Evolutionary conservation across 1,284 basidiomycete genomes (phyloP).

Genomic region (Pholiota adiposa): DNA sequence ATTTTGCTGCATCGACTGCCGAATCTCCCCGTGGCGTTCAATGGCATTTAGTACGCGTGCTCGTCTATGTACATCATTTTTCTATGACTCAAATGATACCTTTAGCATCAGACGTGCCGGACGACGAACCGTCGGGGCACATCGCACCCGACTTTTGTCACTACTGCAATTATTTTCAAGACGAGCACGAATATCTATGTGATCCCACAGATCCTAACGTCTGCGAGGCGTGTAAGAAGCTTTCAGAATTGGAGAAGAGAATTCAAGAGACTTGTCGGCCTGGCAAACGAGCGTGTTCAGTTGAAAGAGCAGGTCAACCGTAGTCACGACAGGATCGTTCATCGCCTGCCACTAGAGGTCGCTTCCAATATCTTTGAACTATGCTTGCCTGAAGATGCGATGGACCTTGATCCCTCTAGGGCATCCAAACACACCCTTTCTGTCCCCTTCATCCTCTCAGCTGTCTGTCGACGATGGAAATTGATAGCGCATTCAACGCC

Average conservation of each 20-base stretch:
- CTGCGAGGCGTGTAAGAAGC: not conserved
- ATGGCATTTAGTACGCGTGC: no score
- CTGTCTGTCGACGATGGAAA: not conserved
- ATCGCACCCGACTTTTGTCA: not conserved
- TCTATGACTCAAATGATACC: no score
- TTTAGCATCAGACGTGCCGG: no score
- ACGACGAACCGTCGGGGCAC: no score
- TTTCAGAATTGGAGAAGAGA: not conserved
- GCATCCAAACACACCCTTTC: not conserved
- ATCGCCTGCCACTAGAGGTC: not conserved
- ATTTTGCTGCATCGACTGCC: no score
- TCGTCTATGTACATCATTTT: no score
- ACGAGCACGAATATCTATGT: not conserved
- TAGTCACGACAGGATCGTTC: not conserved
- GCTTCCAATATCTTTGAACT: not conserved
- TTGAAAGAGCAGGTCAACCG: not conserved
- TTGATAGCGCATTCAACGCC: not conserved
- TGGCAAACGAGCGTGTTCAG: not conserved
- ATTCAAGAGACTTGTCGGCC: not conserved
- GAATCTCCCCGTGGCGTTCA: no score
- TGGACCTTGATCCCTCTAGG: not conserved
- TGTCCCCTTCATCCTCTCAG: not conserved
- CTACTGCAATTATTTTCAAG: not conserved
- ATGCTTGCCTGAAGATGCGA: not conserved
- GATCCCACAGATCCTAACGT: not conserved